These are phyloP conservation scores for Colletotrichum sp. DNA, from an alignment of 2,329 filamentous ascomycete genomes.

Conservation along the genomic window DNA sequence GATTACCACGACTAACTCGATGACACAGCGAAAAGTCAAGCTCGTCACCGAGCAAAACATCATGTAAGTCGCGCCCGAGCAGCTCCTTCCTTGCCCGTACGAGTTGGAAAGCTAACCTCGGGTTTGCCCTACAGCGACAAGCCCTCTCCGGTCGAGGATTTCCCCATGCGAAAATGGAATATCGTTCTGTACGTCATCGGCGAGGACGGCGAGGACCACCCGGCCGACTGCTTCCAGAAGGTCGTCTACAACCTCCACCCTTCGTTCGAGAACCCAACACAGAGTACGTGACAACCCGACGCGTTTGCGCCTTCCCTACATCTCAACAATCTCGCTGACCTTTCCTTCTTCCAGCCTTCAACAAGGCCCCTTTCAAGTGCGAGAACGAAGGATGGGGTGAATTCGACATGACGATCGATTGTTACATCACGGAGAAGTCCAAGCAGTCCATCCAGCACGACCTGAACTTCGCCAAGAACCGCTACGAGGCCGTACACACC, in stretches of 20 bases:
- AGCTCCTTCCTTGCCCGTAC: not conserved
- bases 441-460: constrained; percentile 85
- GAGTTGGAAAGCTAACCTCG: constrained; percentile 22
- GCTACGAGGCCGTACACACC: constrained; percentile 83
- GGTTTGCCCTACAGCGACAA: constrained; percentile 64
- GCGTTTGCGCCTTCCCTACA: not conserved
- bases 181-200: constrained; percentile 86
- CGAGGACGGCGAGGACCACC: constrained; percentile 82
- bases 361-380: constrained; percentile 86
- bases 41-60: constrained; percentile 90
- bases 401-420: constrained; percentile 91
- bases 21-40: constrained; percentile 83
- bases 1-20: constrained; percentile 2
- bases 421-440: constrained; percentile 85
- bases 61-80: constrained; percentile 61
- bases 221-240: constrained; percentile 88
- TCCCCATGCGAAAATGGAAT: constrained; percentile 92
- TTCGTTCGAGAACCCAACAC: constrained; percentile 84
- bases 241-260: constrained; percentile 93
- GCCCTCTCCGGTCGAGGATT: constrained; percentile 81
- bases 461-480: constrained; percentile 83
- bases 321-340: constrained; percentile 19
- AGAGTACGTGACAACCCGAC: constrained; percentile 68
- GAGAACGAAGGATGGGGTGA: constrained; percentile 97
- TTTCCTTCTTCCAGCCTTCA: constrained; percentile 63